Percentiles rank a stretch among this genome's conserved stretches.
Evolutionary conservation across 768 basidiomycete genomes (phyloP).

Genomic region (Mycena maculata): DNA sequence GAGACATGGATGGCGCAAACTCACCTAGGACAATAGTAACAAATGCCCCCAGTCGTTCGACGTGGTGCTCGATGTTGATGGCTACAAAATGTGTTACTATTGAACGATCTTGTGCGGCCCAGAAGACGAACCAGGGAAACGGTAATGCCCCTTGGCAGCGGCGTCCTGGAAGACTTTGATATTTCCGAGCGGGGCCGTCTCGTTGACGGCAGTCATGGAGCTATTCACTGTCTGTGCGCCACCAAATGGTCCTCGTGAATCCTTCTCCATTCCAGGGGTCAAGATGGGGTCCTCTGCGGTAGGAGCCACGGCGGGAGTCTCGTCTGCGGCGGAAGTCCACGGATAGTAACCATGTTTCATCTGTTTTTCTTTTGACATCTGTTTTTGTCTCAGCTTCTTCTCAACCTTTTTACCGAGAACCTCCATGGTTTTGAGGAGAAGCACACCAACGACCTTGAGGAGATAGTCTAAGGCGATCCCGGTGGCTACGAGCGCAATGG

Average conservation of each 20-base stretch:
- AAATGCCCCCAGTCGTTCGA: conserved; percentile 46
- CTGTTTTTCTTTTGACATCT: neutral
- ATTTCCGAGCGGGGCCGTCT: conserved; percentile 22
- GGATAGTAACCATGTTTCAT: neutral
- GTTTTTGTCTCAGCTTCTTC: conserved; percentile 12
- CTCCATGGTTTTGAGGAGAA: conserved; percentile 34
- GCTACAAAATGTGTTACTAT: conserved; percentile 27
- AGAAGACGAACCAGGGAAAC: conserved; percentile 22
- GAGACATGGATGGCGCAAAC: neutral
- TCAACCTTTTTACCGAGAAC: conserved; percentile 23
- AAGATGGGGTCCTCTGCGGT: neutral
- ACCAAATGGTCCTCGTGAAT: neutral
- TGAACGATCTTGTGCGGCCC: no score
- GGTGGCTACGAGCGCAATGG: conserved; percentile 28
- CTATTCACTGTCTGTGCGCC: conserved; percentile 19
- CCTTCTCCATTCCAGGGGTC: conserved; percentile 6
- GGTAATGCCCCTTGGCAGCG: conserved; percentile 8
- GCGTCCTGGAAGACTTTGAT: conserved; percentile 15
- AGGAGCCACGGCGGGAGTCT: neutral
- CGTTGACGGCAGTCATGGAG: conserved; percentile 32
- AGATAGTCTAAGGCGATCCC: conserved; percentile 26
- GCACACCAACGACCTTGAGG: conserved; percentile 28
- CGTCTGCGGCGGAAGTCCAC: no score
- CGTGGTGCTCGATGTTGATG: conserved; percentile 48
- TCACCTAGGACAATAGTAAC: conserved; percentile 44